A percentile compares a stretch with the other conserved stretches of the same genome.
Conservation (phyloP, 129 eudicot genomes). For the Cynara cardunculus region DNA sequence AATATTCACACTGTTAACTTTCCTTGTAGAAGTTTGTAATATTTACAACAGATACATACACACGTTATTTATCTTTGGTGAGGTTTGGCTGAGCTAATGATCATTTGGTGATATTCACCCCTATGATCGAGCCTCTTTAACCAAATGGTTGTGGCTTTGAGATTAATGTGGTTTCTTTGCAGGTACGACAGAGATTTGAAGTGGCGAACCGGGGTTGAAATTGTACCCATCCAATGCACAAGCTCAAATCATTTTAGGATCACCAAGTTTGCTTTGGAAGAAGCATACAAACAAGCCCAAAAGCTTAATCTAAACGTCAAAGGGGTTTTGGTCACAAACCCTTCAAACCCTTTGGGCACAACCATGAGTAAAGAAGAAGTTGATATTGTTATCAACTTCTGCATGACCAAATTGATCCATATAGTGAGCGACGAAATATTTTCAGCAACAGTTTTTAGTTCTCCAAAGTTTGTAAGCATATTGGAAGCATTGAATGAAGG, state of each 20-base stretch:
- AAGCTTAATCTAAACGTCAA: conserved; percentile 36
- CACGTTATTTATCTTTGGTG: neutral
- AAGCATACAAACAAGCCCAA: conserved; percentile 39
- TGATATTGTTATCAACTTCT: conserved; percentile 27
- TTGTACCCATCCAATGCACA: conserved; percentile 37
- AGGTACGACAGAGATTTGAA: conserved; percentile 50
- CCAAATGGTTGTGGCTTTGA: no score
- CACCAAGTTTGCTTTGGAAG: conserved; percentile 32
- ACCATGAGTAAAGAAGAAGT: conserved; percentile 33
- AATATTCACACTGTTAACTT: neutral
- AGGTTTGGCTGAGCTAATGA: no score
- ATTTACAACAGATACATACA: neutral
- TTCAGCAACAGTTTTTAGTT: conserved; percentile 21
- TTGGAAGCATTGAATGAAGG: conserved; percentile 17
- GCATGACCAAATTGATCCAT: conserved; percentile 28
- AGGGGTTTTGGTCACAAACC: conserved; percentile 41
- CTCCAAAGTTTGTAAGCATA: conserved; percentile 31
- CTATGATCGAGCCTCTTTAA: neutral
- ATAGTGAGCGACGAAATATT: conserved; percentile 36
- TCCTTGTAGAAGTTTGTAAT: neutral
- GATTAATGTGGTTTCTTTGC: neutral
- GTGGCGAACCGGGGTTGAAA: conserved; percentile 54
- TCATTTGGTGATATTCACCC: no score
- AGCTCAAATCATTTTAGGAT: conserved; percentile 38
- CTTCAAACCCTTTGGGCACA: conserved; percentile 54